Conservation (phyloP, 345 rosid species). For the Eucalyptus shirleyi region DNA sequence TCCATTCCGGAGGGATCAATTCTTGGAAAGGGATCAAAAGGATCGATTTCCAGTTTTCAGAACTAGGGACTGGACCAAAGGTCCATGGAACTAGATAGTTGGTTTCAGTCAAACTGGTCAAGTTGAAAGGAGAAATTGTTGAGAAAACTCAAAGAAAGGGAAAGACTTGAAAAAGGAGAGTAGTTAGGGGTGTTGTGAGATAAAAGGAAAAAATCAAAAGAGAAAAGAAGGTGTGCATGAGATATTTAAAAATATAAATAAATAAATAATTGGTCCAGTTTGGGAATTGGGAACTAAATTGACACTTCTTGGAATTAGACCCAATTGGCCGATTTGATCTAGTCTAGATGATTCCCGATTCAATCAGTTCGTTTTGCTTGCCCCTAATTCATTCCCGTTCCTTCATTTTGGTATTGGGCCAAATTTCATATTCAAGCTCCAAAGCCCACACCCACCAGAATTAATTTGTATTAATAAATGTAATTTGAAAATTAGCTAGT, state of each 20-base stretch:
- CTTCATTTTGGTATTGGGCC: background rate
- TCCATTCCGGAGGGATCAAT: fast-evolving
- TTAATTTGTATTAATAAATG: background rate
- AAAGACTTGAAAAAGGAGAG: background rate
- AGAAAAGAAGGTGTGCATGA: too few relatives aligned
- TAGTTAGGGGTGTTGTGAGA: background rate
- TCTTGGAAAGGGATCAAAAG: fast-evolving
- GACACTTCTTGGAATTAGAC: too few relatives aligned
- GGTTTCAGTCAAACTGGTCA: too few relatives aligned
- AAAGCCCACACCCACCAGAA: background rate
- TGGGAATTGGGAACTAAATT: too few relatives aligned
- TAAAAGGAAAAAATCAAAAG: background rate
- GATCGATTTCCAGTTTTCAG: fast-evolving
- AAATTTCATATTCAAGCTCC: background rate
- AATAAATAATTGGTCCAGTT: too few relatives aligned
- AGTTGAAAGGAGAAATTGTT: background rate
- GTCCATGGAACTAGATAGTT: background rate
- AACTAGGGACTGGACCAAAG: fast-evolving
- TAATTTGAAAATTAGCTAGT: background rate
- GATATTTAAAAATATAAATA: too few relatives aligned
- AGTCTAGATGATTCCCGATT: fast-evolving
- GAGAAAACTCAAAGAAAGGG: background rate
- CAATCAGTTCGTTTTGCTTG: background rate
- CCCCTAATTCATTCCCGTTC: background rate
- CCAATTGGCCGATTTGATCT: background rate